A percentile compares a stretch with the other conserved stretches of the same genome.
Evolutionary conservation across 805 yeast species (phyloP).

Genomic region (Tetrapisispora fleetii): DNA sequence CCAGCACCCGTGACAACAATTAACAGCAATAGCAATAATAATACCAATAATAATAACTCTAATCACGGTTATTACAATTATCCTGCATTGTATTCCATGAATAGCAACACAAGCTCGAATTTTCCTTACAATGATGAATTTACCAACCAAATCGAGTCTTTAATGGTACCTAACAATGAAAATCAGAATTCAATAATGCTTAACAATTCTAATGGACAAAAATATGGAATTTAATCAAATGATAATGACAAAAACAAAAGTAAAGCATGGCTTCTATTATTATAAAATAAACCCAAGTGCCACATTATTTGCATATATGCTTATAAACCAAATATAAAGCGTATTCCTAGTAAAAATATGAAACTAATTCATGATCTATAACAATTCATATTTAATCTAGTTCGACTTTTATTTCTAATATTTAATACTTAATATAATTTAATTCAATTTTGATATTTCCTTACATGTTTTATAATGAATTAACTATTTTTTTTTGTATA

Average conservation of each 20-base stretch:
- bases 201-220: not conserved
- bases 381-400: not conserved
- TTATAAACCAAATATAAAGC: not conserved
- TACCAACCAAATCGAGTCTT: conserved; percentile 20
- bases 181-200: not conserved
- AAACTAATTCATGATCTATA: too few relatives aligned
- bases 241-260: not conserved
- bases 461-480: too few relatives aligned
- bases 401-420: not conserved
- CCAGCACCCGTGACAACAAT: not conserved
- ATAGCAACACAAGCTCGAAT: conserved; percentile 1
- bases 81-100: conserved; percentile 24
- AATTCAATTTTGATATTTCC: too few relatives aligned
- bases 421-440: too few relatives aligned
- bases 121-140: conserved; percentile 19
- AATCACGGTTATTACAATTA: conserved; percentile 16
- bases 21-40: not conserved
- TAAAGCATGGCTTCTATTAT: not conserved
- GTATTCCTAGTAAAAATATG: not conserved
- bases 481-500: too few relatives aligned
- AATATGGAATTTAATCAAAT: not conserved
- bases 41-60: not conserved
- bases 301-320: not conserved
- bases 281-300: too few relatives aligned
- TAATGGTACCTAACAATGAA: conserved; percentile 19